Evolutionary conservation across 2,329 filamentous ascomycete species (phyloP).

Genomic region (Rutstroemia sp.): DNA sequence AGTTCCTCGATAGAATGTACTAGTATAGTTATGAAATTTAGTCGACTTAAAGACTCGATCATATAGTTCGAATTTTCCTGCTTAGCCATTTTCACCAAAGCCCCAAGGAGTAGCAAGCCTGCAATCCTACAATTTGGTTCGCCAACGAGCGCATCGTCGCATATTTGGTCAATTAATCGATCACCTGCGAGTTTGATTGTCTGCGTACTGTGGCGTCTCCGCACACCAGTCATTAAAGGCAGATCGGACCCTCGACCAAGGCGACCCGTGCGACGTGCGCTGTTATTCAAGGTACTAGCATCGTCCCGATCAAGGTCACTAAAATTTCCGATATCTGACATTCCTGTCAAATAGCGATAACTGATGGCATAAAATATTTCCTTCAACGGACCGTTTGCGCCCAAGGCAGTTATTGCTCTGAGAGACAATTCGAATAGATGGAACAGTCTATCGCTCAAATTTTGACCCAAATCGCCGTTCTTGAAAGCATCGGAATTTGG

Average conservation of each 20-base stretch:
- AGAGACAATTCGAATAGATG: slow-evolving; percentile 86
- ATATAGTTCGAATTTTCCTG: slow-evolving; percentile 66
- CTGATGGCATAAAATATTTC: slow-evolving; percentile 88
- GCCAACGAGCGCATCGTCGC: slow-evolving; percentile 86
- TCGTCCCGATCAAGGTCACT: not conserved
- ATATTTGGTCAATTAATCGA: slow-evolving; percentile 75
- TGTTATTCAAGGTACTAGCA: not conserved
- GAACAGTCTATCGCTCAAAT: slow-evolving; percentile 82
- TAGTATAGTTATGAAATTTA: slow-evolving; percentile 87
- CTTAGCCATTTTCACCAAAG: slow-evolving; percentile 66
- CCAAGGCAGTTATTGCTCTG: slow-evolving; percentile 67
- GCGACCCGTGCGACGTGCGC: not conserved
- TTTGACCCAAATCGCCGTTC: slow-evolving; percentile 50
- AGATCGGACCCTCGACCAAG: not conserved
- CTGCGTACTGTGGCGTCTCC: slow-evolving; percentile 48
- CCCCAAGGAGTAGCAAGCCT: slow-evolving; percentile 75
- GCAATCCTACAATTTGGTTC: slow-evolving; percentile 76
- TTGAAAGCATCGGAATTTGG: slow-evolving; percentile 38
- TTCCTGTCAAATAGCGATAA: slow-evolving; percentile 73
- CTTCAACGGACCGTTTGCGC: slow-evolving; percentile 63
- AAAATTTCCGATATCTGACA: slow-evolving; percentile 37
- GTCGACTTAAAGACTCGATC: slow-evolving; percentile 69
- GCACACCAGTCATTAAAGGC: slow-evolving; percentile 35
- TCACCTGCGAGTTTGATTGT: slow-evolving; percentile 76
- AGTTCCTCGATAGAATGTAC: slow-evolving; percentile 80